Evolutionary conservation across 2,329 filamentous ascomycete genomes (phyloP).

Genomic region (Xenosphaeropsis pyriputrescens): DNA sequence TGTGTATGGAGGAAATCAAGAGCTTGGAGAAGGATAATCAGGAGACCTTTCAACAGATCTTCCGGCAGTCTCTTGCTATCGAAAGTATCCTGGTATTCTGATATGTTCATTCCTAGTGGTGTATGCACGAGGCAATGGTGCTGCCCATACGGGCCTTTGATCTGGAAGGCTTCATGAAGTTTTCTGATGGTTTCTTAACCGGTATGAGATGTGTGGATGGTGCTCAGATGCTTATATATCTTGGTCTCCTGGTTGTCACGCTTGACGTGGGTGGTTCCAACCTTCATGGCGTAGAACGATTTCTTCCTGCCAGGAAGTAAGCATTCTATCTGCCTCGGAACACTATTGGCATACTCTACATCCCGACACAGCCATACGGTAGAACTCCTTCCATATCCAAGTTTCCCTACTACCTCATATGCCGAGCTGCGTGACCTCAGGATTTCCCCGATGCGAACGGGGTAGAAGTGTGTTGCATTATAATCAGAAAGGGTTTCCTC

Average conservation of each 20-base stretch:
- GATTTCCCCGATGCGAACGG: neutral
- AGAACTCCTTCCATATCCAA: neutral
- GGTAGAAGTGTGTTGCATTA: neutral
- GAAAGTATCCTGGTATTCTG: slow-evolving; percentile 4
- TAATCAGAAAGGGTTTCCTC: neutral
- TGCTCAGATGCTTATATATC: slow-evolving; percentile 15
- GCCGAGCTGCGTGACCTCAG: neutral
- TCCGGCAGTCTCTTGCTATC: slow-evolving; percentile 2
- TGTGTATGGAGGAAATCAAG: slow-evolving; percentile 14
- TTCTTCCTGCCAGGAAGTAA: neutral
- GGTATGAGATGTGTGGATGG: slow-evolving; percentile 14
- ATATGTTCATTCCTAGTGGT: slow-evolving; percentile 7
- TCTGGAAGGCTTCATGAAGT: slow-evolving; percentile 19
- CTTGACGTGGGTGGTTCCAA: neutral
- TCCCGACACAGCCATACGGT: slow-evolving; percentile 1
- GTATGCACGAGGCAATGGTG: slow-evolving; percentile 10
- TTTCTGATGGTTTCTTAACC: slow-evolving; percentile 16
- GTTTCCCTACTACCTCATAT: neutral
- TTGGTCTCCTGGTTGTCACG: neutral
- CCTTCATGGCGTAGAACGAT: neutral
- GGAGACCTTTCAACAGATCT: slow-evolving; percentile 6
- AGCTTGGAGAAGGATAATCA: slow-evolving; percentile 6
- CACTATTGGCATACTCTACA: neutral
- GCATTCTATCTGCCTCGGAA: neutral
- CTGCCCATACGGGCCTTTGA: slow-evolving; percentile 10